Evolutionary conservation across 305 asterid genomes (phyloP), one percentile per base, ranked within the genome.

Genomic region (Fraxinus latifolia): DNA sequence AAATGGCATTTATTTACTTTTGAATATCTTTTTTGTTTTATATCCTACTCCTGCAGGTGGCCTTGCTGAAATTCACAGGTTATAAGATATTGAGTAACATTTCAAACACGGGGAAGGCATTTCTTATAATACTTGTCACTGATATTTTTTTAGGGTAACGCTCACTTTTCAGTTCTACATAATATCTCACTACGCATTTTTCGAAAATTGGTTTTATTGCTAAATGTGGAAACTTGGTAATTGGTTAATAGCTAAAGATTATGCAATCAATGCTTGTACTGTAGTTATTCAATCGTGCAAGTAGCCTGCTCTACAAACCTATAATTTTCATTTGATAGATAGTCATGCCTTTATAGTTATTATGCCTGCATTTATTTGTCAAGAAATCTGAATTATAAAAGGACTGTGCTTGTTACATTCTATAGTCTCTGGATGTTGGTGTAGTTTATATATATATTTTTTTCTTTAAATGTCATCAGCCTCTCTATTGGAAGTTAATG

Each of bases 21-120:
- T 70, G 77, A 72, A 79, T 37, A 65, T 74, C 36, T 72, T 32
- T 53, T 12, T 77, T 23, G 19, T 77, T 31, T 74, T 47, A 4
- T 73, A 36, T 75, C 79, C 67, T 36, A 71, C 82, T 83, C 79
- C 79, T 88, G 85, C 93, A 93, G 98, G 97, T 95, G 42, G 90
- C 98, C 74, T 86, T 96, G 93, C 95, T 96, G 91, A 96, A 91
- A 89, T 96, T 96, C 87, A 95, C 97, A 1, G 97, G 99, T 75
- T 92, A 94, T 85, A 96, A 93, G 89, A 84, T 94, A 82, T 62
- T 96, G 88, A 96, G 93, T 81, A 96, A 93, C 83, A 68, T 92
- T 74, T 87, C 98, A 17, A 98, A 96, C 88, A 90, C 97, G 0
- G 98, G 98, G 84, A 96, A 96, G 91, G 99, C 99, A 14, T 93